phyloP scores from a whole-genome alignment of 2,329 filamentous ascomycete genomes.

The Sclerotinia minor region DNA sequence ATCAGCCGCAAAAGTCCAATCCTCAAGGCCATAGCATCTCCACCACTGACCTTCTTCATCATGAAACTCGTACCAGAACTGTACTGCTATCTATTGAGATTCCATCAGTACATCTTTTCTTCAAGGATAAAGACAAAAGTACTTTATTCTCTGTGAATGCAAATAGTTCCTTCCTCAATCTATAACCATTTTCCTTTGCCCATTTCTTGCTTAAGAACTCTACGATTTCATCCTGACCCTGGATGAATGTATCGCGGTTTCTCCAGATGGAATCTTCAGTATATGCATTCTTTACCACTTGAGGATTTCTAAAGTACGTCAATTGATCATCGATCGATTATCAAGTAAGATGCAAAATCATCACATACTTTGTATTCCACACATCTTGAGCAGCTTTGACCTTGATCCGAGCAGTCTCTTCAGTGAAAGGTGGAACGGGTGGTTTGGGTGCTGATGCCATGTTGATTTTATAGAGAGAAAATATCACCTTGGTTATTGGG shows the following conservation, averaged over 20 bases:
- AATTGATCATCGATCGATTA: neutral
- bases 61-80: constrained; percentile 79
- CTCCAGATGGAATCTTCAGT: constrained; percentile 78
- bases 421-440: constrained; percentile 71
- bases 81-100: constrained; percentile 66
- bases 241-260: constrained; percentile 70
- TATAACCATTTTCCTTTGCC: constrained; percentile 69
- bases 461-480: neutral
- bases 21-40: constrained; percentile 81
- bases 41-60: constrained; percentile 75
- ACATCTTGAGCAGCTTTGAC: constrained; percentile 81
- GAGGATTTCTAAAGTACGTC: constrained; percentile 56
- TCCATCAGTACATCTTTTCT: too few relatives aligned
- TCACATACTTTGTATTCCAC: constrained; percentile 72
- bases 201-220: constrained; percentile 72
- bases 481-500: neutral
- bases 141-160: constrained; percentile 68
- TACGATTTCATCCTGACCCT: constrained; percentile 66
- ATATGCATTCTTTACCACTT: constrained; percentile 68
- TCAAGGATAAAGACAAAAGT: neutral
- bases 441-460: constrained; percentile 38
- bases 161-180: constrained; percentile 81
- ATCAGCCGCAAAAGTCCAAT: constrained; percentile 72
- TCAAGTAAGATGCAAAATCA: neutral
- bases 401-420: constrained; percentile 69